Percentiles rank a stretch among this genome's conserved stretches.
These are phyloP conservation scores for Halophytophthora polymorphica DNA, from an alignment of 352 stramenopile genomes.

Conservation along the genomic window DNA sequence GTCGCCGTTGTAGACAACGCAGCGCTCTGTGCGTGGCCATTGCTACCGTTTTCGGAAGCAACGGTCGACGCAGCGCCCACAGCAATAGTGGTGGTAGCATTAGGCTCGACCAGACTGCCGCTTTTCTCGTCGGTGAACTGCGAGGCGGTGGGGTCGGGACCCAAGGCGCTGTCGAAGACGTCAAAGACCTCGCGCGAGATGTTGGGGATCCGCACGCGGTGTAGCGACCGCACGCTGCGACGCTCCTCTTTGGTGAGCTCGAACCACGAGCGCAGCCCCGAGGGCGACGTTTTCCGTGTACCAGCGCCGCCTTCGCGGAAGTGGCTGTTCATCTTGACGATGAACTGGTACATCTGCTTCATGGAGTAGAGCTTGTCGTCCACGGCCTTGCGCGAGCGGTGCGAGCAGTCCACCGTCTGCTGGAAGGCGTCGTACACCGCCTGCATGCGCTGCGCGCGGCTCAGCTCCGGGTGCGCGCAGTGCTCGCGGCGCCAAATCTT, in stretches of 20 bases:
- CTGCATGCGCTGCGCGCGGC: conserved; percentile 41
- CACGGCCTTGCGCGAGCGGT: conserved; percentile 53
- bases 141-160: conserved; percentile 15
- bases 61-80: neutral
- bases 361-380: conserved; percentile 67
- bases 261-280: conserved; percentile 48
- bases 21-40: conserved; percentile 3
- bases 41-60: conserved; percentile 2
- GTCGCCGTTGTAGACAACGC: neutral
- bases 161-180: conserved; percentile 54
- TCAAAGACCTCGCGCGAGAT: conserved; percentile 55
- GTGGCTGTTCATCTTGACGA: conserved; percentile 51
- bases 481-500: conserved; percentile 50
- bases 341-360: conserved; percentile 78
- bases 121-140: conserved; percentile 7
- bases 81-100: neutral
- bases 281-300: no score
- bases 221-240: conserved; percentile 42
- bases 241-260: conserved; percentile 53
- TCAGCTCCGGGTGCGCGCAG: conserved; percentile 29
- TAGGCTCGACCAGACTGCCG: neutral
- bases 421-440: conserved; percentile 53
- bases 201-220: conserved; percentile 55
- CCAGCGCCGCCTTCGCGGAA: conserved; percentile 26
- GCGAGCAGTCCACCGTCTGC: conserved; percentile 35